These are phyloP conservation scores for Aspergillus brasiliensis DNA, from an alignment of 2,329 filamentous ascomycete genomes.

Conservation along the genomic window DNA sequence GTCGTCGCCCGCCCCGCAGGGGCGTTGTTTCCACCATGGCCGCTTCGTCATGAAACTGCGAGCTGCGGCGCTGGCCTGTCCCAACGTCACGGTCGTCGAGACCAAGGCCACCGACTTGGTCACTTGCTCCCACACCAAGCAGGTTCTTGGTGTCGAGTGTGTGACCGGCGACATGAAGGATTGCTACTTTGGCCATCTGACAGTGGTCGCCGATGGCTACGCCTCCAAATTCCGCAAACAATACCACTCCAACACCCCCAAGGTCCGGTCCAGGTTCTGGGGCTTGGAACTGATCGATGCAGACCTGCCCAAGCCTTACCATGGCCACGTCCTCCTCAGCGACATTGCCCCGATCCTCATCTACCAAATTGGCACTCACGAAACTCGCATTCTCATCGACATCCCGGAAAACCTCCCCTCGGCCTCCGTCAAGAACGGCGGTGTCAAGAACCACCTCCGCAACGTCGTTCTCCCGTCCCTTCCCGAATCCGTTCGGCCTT, in stretches of 20 bases:
- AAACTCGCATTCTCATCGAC: slow-evolving; percentile 88
- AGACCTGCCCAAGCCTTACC: slow-evolving; percentile 70
- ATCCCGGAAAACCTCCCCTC: slow-evolving; percentile 76
- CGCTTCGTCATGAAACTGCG: slow-evolving; percentile 85
- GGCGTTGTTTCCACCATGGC: slow-evolving; percentile 88
- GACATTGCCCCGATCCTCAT: slow-evolving; percentile 78
- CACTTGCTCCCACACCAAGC: slow-evolving; percentile 65
- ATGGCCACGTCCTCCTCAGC: slow-evolving; percentile 86
- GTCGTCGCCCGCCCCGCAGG: slow-evolving; percentile 62
- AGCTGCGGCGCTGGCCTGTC: slow-evolving; percentile 69
- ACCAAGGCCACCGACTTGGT: slow-evolving; percentile 80
- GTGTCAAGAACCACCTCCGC: slow-evolving; percentile 79
- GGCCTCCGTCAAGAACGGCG: slow-evolving; percentile 73
- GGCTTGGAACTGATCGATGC: slow-evolving; percentile 90
- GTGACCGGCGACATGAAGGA: slow-evolving; percentile 66
- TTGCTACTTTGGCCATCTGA: slow-evolving; percentile 85
- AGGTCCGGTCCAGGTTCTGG: slow-evolving; percentile 85
- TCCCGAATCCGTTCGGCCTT: slow-evolving; percentile 69
- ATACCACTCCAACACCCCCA: slow-evolving; percentile 66
- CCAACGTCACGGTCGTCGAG: slow-evolving; percentile 89
- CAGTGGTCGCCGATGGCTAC: slow-evolving; percentile 90
- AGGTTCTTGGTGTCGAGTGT: slow-evolving; percentile 82
- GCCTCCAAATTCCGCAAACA: slow-evolving; percentile 86
- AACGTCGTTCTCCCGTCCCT: slow-evolving; percentile 79
- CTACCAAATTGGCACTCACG: slow-evolving; percentile 95